Evolutionary conservation across 2,329 filamentous ascomycete genomes (phyloP), one percentile per base, ranked within the genome.

Genomic region (Periconia sp.): DNA sequence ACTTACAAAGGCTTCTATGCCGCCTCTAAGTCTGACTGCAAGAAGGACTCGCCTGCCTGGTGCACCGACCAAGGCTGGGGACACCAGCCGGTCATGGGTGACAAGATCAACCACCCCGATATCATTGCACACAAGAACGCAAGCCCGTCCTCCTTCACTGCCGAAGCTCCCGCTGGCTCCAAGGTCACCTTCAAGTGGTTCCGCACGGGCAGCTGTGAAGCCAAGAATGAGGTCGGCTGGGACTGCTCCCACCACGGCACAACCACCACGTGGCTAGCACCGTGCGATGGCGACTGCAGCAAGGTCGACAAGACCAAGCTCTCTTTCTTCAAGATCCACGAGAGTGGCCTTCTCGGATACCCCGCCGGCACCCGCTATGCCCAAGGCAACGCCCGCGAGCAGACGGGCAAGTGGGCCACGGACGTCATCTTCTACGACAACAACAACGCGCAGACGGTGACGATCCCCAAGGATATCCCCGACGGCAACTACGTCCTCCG

Each of bases 371-470:
- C 58, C 13, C 68, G 68, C 47, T 70, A 56, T 54, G 60, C 61
- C 6, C 37, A 63, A 17, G 67, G 63, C 41, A 20, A 33, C 11
- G 45, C 55, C 5, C 52, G 62, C 44, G 67, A 57, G 10, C 60
- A 68, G 47, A 58, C 61, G 15, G 69, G 69, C 17, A 65, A 63
- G 55, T 71, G 70, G 67, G 69, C 63, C 31, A 70, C 66, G 14
- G 68, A 71, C 49, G 60, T 55, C 33, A 71, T 71, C 59, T 70
- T 72, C 63, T 72, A 71, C 59, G 61, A 67, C 46, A 65, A 69
- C 47, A 57, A 54, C 50, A 71, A 71, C 58, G 49, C 54, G 14
- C 67, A 71, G 49, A 68, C 56, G 2, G 64, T 71, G 45, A 71
- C 59, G 5, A 71, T 72, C 43, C 70, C 70, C 18, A 61, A 58